Evolutionary conservation across 768 basidiomycete species (phyloP).

Genomic region (Leccinellum rugosiceps): DNA sequence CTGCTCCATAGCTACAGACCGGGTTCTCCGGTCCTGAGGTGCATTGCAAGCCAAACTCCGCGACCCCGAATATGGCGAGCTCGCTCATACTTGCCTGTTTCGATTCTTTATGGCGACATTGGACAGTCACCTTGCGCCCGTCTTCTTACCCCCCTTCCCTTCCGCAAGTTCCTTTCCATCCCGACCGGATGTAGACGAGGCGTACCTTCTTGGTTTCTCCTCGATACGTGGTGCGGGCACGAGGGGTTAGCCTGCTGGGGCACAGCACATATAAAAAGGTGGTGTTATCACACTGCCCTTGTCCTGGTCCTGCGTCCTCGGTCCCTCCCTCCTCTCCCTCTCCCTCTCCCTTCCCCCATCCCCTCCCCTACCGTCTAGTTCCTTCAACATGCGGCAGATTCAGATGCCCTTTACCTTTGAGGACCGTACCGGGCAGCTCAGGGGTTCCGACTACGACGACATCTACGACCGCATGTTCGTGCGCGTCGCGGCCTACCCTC

Average conservation of each 20-base stretch:
- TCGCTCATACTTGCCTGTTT: conserved; percentile 26
- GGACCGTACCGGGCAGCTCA: conserved; percentile 58
- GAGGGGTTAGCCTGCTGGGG: conserved; percentile 17
- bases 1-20: background rate
- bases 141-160: too few species aligned
- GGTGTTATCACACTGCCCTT: background rate
- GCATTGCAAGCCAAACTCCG: conserved; percentile 29
- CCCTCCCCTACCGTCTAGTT: too few species aligned
- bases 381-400: conserved; percentile 11
- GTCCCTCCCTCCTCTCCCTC: too few species aligned
- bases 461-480: conserved; percentile 75
- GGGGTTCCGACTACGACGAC: conserved; percentile 68
- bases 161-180: conserved; percentile 7
- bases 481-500: conserved; percentile 52
- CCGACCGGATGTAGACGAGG: conserved; percentile 17
- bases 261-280: conserved; percentile 21
- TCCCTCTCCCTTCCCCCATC: too few species aligned
- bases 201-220: conserved; percentile 15
- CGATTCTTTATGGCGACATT: conserved; percentile 24
- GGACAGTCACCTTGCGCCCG: too few species aligned
- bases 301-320: too few species aligned
- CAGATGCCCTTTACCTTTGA: conserved; percentile 59
- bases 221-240: background rate
- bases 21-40: background rate
- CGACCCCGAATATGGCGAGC: conserved; percentile 26